Evolutionary conservation across 1,284 basidiomycete species (phyloP), one percentile per base, ranked within the genome.

Genomic region (Fereydounia khargensis): DNA sequence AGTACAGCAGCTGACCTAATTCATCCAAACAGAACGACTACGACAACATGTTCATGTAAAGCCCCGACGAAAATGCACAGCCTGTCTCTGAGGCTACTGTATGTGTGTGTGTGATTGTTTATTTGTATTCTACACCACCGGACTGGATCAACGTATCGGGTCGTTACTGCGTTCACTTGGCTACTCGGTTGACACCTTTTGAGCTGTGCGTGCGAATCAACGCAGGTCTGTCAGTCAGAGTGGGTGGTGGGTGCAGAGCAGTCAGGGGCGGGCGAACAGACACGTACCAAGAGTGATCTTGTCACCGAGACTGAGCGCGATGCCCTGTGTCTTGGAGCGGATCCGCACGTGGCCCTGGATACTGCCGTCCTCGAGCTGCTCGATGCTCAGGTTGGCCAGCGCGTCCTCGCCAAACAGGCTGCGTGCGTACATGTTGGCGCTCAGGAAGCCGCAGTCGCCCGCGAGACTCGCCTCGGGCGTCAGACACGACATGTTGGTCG

Each of bases 331-430:
- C 61, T 75, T 75, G 18, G 44, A 48, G 20, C 73, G 45, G 41
- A 75, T 75, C 22, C 73, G 48, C 3, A 75, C 71, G 39, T 75
- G 73, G 3, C 73, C 73, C 44, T 71, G 70, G 24, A 73, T 72
- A 20, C 60, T 66, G 21, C 62, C 79, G 43, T 82, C 81, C 43
- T 91, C 88, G 31, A 88, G 86, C 70, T 88, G 84, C 75, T 99
- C 95, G 57, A 99, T 86, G 64, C 88, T 91, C 57, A 97, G 78
- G 77, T 99, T 99, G 33, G 95, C 94, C 25, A 99, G 79, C 0
- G 94, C 95, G 72, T 98, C 95, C 78, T 99, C 95, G 83, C 89
- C 91, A 66, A 96, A 96, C 59, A 94, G 76, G 76, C 86, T 88
- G 52, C 87, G 83, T 21, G 91, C 91, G 78, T 92, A 94, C 80